A percentile compares a stretch with the other conserved stretches of the same genome.
Conservation (phyloP, 2,329 filamentous ascomycete genomes). For the Beauveria brongniartii region DNA sequence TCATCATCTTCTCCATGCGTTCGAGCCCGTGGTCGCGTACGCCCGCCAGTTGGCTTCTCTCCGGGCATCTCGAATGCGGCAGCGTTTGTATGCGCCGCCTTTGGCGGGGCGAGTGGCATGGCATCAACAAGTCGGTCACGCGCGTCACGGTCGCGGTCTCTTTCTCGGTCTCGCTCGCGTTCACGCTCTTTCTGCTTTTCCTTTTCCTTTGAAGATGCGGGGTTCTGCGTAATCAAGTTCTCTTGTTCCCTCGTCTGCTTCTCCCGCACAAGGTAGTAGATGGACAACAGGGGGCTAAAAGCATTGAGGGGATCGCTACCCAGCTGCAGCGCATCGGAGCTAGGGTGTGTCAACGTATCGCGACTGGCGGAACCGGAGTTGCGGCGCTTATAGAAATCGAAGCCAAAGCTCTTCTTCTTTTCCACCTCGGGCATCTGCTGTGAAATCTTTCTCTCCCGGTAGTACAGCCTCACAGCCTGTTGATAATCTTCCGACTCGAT, state of each 20-base stretch:
- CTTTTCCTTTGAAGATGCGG: conserved; percentile 32
- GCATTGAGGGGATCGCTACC: conserved; percentile 87
- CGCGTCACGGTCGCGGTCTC: conserved; percentile 15
- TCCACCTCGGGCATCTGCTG: conserved; percentile 58
- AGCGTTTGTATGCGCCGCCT: conserved; percentile 82
- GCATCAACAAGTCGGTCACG: conserved; percentile 20
- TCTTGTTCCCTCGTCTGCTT: conserved; percentile 73
- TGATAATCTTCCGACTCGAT: conserved; percentile 94
- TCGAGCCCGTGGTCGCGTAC: conserved; percentile 75
- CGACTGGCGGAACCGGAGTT: conserved; percentile 75
- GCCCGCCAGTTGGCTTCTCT: conserved; percentile 75
- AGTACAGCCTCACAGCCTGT: conserved; percentile 63
- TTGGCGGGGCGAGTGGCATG: conserved; percentile 68
- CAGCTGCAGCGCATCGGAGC: conserved; percentile 72
- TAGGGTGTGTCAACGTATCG: conserved; percentile 79
- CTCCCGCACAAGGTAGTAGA: conserved; percentile 94
- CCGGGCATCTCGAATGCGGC: conserved; percentile 81
- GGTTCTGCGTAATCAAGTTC: conserved; percentile 30
- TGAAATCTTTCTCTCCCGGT: conserved; percentile 55
- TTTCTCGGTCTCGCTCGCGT: conserved; percentile 29
- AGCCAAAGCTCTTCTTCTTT: conserved; percentile 77
- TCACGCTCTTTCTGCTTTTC: conserved; percentile 24
- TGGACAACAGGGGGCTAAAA: conserved; percentile 82
- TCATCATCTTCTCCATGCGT: conserved; percentile 94
- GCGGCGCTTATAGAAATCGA: conserved; percentile 93